phyloP scores from a whole-genome alignment of 305 asterid genomes.

The Fraxinus sp. region DNA sequence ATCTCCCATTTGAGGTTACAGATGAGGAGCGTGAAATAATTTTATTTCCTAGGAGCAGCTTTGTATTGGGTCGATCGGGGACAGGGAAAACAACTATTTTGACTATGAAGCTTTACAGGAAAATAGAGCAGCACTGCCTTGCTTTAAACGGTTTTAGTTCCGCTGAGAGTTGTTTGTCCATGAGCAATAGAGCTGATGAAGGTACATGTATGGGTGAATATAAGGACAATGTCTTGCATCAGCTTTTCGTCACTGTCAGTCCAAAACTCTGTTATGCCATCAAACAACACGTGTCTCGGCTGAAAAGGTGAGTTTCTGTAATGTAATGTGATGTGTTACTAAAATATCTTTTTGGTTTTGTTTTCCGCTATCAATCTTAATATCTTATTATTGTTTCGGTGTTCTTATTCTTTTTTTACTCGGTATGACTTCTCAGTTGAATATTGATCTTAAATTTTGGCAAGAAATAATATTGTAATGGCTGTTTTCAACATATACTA shows the following conservation, averaged over 20 bases:
- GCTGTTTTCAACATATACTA: background rate
- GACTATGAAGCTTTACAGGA: conserved; percentile 61
- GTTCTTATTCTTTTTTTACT: background rate
- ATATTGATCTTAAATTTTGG: background rate
- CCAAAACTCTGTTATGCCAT: conserved; percentile 72
- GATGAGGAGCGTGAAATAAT: conserved; percentile 63
- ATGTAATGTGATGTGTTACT: background rate
- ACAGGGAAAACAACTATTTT: conserved; percentile 70
- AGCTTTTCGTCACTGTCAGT: conserved; percentile 72
- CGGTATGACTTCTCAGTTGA: background rate
- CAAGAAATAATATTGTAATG: background rate
- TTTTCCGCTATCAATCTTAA: background rate
- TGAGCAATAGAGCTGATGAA: background rate
- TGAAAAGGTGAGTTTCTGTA: conserved; percentile 47
- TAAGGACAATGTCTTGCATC: conserved; percentile 34
- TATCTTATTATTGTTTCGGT: background rate
- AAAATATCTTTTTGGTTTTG: background rate
- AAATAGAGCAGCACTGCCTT: conserved; percentile 47
- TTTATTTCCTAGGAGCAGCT: conserved; percentile 47
- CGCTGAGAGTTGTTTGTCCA: conserved; percentile 7
- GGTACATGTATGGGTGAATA: conserved; percentile 9
- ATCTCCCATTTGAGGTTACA: conserved; percentile 73
- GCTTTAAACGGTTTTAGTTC: conserved; percentile 34
- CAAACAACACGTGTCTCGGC: conserved; percentile 56
- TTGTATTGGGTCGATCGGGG: conserved; percentile 74